These are phyloP conservation scores for Neocatenulostroma microsporum DNA, from an alignment of 2,329 filamentous ascomycete genomes.

Conservation along the genomic window DNA sequence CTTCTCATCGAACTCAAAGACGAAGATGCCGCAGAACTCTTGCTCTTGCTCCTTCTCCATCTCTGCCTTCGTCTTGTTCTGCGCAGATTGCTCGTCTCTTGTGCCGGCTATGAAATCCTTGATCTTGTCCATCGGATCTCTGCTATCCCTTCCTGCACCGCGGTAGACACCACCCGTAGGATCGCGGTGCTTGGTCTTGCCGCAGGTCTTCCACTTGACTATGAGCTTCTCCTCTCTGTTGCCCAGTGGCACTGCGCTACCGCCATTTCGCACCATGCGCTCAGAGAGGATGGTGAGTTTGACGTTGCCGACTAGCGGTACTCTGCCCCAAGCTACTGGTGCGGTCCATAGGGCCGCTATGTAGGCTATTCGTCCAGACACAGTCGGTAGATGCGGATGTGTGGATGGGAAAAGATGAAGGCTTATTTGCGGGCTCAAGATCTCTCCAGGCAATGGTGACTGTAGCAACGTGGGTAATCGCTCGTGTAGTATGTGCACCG, in stretches of 20 bases:
- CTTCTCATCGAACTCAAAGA: slow-evolving; percentile 88
- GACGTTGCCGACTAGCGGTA: slow-evolving; percentile 86
- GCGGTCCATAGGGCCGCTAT: slow-evolving; percentile 92
- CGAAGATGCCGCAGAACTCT: slow-evolving; percentile 84
- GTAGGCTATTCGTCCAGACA: slow-evolving; percentile 83
- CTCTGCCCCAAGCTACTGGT: slow-evolving; percentile 87
- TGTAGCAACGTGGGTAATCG: slow-evolving; percentile 54
- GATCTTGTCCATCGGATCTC: slow-evolving; percentile 49
- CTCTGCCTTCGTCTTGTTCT: background rate
- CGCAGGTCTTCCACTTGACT: slow-evolving; percentile 76
- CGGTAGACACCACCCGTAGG: slow-evolving; percentile 41
- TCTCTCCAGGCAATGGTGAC: slow-evolving; percentile 53
- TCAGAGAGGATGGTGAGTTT: slow-evolving; percentile 80
- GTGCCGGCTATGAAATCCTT: slow-evolving; percentile 47
- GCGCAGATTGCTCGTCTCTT: background rate
- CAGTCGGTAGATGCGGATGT: slow-evolving; percentile 82
- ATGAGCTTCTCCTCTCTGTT: slow-evolving; percentile 67
- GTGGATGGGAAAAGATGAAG: slow-evolving; percentile 63
- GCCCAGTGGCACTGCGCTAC: slow-evolving; percentile 30
- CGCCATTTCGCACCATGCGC: slow-evolving; percentile 63
- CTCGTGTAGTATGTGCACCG: slow-evolving; percentile 54
- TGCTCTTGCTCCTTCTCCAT: slow-evolving; percentile 35
- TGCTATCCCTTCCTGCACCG: slow-evolving; percentile 21
- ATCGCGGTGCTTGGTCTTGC: slow-evolving; percentile 41
- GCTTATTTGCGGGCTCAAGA: slow-evolving; percentile 54